Base-by-base conservation (phyloP, 257 asterid species). In the Lycium barbarum region DNA sequence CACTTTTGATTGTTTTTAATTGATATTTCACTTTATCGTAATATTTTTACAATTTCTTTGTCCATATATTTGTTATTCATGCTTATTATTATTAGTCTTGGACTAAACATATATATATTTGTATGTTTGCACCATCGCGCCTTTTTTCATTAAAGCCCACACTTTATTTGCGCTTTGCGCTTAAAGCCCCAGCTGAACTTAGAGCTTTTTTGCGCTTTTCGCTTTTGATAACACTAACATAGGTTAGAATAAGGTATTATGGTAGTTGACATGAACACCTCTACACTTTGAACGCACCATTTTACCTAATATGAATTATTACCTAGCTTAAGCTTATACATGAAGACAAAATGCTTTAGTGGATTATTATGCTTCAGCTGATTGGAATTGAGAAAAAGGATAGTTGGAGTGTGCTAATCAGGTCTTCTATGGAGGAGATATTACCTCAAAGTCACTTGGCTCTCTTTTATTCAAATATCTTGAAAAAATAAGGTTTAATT, bases 241-340 rank as follows among this genome's bases (percentile, higher is more conserved):
- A 26, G 33, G 33, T 26, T 26, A 26, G 57, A 43, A 17, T 1
- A 18, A 71, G 57, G 17, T 43, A 4, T 71, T 71, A 71, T 71
- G 79, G 36, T 71, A 15, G 76, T 68, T 36, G 26, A 43, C 57
- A 71, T n/a, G 57, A 72, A 72, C 53, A 9, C 80, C 57, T 43
- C 43, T 57, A 72, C 55, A 72, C 7, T 33, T 72, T 18, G 36
- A 0, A 70, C 14, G 3, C 78, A 38, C 78, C 26, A 38, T 70
- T 26, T 70, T 70, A 70, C 53, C 53, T 17, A 43, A 0, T 18
- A 43, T 71, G 36, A 43, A 43, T 0, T 18, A 43, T 71, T 18
- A 43, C 79, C 79, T 43, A 71, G 51, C 79, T 71, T 71, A 71
- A 17, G 57, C 57, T 71, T 43, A 40, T 40, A 72, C 17, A 72